Evolutionary conservation across 257 asterid genomes (phyloP), one percentile per base, ranked within the genome.

Genomic region (Penstemon barbatus): DNA sequence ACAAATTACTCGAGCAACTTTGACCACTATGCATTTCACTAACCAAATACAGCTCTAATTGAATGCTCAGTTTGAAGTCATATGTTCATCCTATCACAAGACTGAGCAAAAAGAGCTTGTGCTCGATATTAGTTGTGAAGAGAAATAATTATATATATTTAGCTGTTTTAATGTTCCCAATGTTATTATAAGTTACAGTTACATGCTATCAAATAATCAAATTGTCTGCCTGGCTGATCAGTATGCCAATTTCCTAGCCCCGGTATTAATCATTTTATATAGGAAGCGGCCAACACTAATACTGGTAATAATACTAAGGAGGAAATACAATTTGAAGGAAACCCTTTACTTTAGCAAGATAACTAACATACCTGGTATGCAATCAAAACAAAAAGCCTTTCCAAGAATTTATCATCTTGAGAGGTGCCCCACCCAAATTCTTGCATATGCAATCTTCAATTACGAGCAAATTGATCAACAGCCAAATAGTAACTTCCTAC

Each of bases 401-500:
- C 51, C 41, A 50, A 45, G 37, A 18, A 57, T 40, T 40, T 48
- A 63, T 55, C 61, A 53, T 25, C 43, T 53, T 66, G 66, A 38
- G 57, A 33, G 19, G 55, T 5, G 46, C 70, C 56, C 46, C 55
- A 48, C 12, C 72, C 51, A 45, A 69, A 43, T 8, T 55, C 74
- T 19, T 12, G 56, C 11, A 68, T 42, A 40, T 12, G 51, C 48
- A 41, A 49, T 58, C 64, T 66, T 79, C 62, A 82, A 65, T 36
- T 77, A 41, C 77, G 62, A n/a, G 69, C 78, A 60, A 87, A 66
- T 60, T 67, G 82, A 64, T 82, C 80, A 18, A 93, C 58, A 59
- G 95, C 84, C 48, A 86, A 69, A 74, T 73, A 86, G 73, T 94
- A 94, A 71, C 87, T 83, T 72, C 99, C 96, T 5, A 91, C 96